Evolutionary conservation across 192 early-diverging fungal species (phyloP), one percentile per base, ranked within the genome.

Genomic region (Coemansia sp.): DNA sequence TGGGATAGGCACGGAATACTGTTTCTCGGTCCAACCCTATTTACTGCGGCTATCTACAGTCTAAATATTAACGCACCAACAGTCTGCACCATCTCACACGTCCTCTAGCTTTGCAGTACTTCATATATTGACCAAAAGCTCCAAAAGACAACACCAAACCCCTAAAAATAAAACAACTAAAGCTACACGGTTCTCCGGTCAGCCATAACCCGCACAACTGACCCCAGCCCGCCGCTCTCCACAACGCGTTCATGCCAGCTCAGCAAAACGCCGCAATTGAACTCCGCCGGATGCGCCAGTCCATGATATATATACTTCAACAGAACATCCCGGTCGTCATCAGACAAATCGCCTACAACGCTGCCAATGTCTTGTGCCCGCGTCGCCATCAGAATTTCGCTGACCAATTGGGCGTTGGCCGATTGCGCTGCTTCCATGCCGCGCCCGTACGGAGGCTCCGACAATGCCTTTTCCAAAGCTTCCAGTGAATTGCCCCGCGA

Each of bases 181-280:
- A 35, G 20, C 70, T 66, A 88, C 18, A 94, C 83, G 47, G 87
- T 87, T 69, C 85, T 85, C 76, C 91, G 84, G 74, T 96, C 94
- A 4, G 93, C 90, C 78, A 96, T 85, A n/a, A 93, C 93, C 41
- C 96, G 88, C 38, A 96, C 90, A 66, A 98, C 93, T 26, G 86
- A 86, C 16, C 94, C 94, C 41, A 93, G 81, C 20, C 96, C 96
- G 48, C 88, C 90, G 52, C 88, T 86, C 75, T 96, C 93, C 22
- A 88, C 87, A n/a, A 96, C 90, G 82, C 96, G 93, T 63, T 98
- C 95, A 65, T 98, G 96, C 94, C 94, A 98, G 61, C 84, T 82
- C 61, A 98, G 78, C 61, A 98, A 67, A 53, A 93, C 83, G 13
- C 87, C 87, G 52, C 93, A 90, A 64, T 94, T 94, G 63, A 85